Conservation (phyloP, 257 asterid genomes). For the Haberlea rhodopensis region DNA sequence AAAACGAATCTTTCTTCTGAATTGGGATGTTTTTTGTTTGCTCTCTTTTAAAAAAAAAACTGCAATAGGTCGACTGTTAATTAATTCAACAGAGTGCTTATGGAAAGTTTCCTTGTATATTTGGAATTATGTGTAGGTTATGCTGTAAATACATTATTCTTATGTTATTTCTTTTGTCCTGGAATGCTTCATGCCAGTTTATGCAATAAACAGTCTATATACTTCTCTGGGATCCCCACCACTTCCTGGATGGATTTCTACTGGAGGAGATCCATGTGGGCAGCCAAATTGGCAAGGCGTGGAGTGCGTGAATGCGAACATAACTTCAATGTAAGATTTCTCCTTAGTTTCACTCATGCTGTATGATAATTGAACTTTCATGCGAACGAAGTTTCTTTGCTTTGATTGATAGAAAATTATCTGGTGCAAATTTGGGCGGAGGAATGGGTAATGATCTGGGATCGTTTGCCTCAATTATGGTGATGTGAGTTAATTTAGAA, state of each 20-base stretch:
- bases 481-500: conserved; percentile 48
- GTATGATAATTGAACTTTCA: background rate
- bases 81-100: background rate
- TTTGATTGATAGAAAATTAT: conserved; percentile 46
- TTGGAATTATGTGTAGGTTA: background rate
- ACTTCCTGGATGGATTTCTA: conserved; percentile 70
- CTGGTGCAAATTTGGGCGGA: conserved; percentile 63
- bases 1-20: background rate
- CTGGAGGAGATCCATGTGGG: conserved; percentile 94
- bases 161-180: background rate
- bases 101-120: background rate
- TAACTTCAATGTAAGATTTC: conserved; percentile 66
- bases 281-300: conserved; percentile 84
- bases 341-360: background rate
- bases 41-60: background rate
- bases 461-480: conserved; percentile 58
- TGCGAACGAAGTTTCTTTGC: conserved; percentile 8
- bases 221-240: conserved; percentile 60
- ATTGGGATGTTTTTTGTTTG: conserved; percentile 5
- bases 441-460: conserved; percentile 56
- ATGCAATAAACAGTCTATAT: conserved; percentile 71
- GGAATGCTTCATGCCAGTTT: conserved; percentile 43
- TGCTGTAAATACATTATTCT: background rate
- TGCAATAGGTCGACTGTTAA: background rate
- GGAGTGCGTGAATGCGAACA: conserved; percentile 68